These are phyloP conservation scores for Trichocomaceae sp. DNA, from an alignment of 2,329 filamentous ascomycete genomes.

Conservation along the genomic window DNA sequence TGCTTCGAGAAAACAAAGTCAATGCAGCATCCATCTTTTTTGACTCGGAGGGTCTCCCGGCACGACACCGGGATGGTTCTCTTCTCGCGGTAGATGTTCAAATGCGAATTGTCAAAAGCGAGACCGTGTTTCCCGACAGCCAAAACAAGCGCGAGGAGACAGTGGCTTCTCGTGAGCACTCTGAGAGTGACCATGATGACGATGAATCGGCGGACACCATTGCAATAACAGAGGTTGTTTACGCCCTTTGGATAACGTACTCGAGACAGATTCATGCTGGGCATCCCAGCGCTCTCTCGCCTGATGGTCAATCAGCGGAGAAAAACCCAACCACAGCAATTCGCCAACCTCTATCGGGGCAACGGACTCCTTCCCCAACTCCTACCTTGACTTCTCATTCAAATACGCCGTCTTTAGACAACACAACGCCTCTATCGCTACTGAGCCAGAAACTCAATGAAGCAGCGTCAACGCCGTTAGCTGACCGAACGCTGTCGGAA, in stretches of 20 bases:
- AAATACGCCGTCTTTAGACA: slow-evolving; percentile 25
- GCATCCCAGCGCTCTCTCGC: slow-evolving; percentile 54
- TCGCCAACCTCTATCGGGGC: slow-evolving; percentile 71
- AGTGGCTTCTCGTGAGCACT: slow-evolving; percentile 20
- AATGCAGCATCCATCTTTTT: slow-evolving; percentile 75
- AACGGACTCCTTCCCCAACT: slow-evolving; percentile 45
- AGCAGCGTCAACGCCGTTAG: slow-evolving; percentile 42
- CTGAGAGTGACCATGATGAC: slow-evolving; percentile 23
- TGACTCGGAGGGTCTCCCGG: slow-evolving; percentile 74
- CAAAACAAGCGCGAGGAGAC: slow-evolving; percentile 59
- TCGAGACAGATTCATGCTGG: slow-evolving; percentile 83
- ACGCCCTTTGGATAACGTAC: slow-evolving; percentile 95
- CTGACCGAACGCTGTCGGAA: slow-evolving; percentile 35
- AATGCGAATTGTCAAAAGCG: slow-evolving; percentile 91
- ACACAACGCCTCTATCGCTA: slow-evolving; percentile 39
- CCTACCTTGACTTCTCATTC: slow-evolving; percentile 17
- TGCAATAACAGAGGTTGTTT: slow-evolving; percentile 72
- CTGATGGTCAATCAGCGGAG: slow-evolving; percentile 51
- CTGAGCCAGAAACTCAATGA: slow-evolving; percentile 48
- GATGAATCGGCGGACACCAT: slow-evolving; percentile 24
- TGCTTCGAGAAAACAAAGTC: slow-evolving; percentile 72
- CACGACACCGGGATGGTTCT: slow-evolving; percentile 81
- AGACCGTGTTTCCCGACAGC: slow-evolving; percentile 56
- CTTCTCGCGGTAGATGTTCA: slow-evolving; percentile 93
- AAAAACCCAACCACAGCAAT: slow-evolving; percentile 60